A percentile compares a stretch with the other conserved stretches of the same genome.
phyloP scores from a whole-genome alignment of 2,329 filamentous ascomycete species.

The Pseudocercospora vitis region DNA sequence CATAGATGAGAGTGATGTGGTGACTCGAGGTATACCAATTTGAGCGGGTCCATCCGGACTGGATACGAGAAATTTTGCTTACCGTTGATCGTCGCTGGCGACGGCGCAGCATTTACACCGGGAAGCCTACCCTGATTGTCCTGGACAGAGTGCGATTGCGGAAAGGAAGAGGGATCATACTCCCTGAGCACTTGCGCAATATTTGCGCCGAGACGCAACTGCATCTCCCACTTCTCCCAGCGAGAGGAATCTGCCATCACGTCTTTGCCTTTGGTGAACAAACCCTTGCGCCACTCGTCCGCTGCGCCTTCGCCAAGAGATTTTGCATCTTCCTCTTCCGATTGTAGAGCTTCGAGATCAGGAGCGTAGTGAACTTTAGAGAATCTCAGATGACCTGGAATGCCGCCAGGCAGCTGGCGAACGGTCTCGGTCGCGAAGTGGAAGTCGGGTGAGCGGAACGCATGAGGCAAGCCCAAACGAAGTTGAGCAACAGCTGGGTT shows the following conservation, averaged over 20 bases:
- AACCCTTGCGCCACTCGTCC: constrained; percentile 78
- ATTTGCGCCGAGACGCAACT: constrained; percentile 31
- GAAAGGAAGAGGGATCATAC: constrained; percentile 37
- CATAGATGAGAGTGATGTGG: constrained; percentile 3
- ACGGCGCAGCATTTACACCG: constrained; percentile 25
- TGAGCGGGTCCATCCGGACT: neutral
- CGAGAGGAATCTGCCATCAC: constrained; percentile 62
- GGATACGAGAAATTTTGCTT: constrained; percentile 25
- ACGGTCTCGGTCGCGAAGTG: constrained; percentile 60
- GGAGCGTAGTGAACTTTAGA: constrained; percentile 66
- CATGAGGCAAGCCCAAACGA: constrained; percentile 67
- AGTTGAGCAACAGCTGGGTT: constrained; percentile 60
- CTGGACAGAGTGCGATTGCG: constrained; percentile 20
- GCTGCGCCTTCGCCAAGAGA: constrained; percentile 65
- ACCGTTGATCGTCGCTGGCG: constrained; percentile 28
- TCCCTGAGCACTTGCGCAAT: constrained; percentile 35
- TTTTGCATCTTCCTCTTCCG: constrained; percentile 64
- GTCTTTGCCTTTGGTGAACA: constrained; percentile 63
- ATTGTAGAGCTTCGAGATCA: constrained; percentile 63
- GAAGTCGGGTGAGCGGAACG: constrained; percentile 62
- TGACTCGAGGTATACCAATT: neutral
- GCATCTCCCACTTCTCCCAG: constrained; percentile 72
- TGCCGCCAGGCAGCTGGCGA: constrained; percentile 54
- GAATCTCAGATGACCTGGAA: constrained; percentile 52
- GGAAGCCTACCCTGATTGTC: constrained; percentile 27